phyloP scores from a whole-genome alignment of 164 flowering plant genomes.

The Kingdonia uniflora region DNA sequence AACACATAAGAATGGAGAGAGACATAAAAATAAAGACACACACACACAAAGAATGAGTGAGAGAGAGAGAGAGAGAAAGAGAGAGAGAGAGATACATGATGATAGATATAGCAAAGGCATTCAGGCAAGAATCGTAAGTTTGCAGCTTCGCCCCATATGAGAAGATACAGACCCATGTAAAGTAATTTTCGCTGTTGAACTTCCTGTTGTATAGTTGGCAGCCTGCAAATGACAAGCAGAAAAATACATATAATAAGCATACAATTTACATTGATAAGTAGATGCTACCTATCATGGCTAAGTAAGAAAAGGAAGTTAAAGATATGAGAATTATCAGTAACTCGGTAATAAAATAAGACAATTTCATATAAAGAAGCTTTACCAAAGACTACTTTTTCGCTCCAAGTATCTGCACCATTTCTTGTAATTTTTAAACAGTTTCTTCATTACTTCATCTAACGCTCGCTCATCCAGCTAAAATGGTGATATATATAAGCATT shows the following conservation, averaged over 20 bases:
- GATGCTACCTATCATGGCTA: not conserved
- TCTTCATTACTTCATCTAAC: slow-evolving; percentile 90
- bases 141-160: slow-evolving; percentile 99
- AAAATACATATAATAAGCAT: not conserved
- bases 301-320: not conserved
- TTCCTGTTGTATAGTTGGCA: slow-evolving; percentile 96
- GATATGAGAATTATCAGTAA: not conserved
- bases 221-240: slow-evolving; percentile 34
- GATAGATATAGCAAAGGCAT: slow-evolving; percentile 96
- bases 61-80: slow-evolving; percentile 11
- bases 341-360: not conserved
- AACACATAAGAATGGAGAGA: too few species aligned
- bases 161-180: slow-evolving; percentile 88
- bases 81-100: slow-evolving; percentile 55
- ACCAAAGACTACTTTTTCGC: slow-evolving; percentile 98
- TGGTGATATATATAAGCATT: not conserved
- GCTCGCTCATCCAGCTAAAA: slow-evolving; percentile 92
- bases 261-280: not conserved
- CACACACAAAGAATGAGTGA: too few species aligned
- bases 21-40: too few species aligned
- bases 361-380: slow-evolving; percentile 15
- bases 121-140: slow-evolving; percentile 99
- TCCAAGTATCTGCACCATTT: slow-evolving; percentile 96
- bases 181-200: slow-evolving; percentile 91
- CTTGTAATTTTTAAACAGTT: slow-evolving; percentile 91